phyloP scores from a whole-genome alignment of 768 basidiomycete species.

The Russula brevipes region DNA sequence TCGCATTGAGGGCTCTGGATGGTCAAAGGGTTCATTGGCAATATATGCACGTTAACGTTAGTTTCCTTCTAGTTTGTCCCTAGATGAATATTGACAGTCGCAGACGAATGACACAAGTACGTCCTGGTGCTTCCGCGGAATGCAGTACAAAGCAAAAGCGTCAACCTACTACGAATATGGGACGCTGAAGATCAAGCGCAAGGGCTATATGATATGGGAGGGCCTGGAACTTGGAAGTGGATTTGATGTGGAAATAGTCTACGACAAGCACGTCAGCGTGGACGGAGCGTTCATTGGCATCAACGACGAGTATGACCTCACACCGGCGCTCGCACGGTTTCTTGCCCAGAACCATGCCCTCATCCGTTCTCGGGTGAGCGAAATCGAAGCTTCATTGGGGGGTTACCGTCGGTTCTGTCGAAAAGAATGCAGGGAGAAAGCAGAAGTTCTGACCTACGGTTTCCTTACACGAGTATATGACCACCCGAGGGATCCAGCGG shows the following conservation, averaged over 20 bases:
- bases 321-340: constrained; percentile 57
- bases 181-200: constrained; percentile 47
- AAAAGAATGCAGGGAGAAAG: constrained; percentile 49
- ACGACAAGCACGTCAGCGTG: constrained; percentile 46
- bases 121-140: constrained; percentile 41
- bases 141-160: constrained; percentile 48
- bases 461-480: constrained; percentile 62
- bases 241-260: constrained; percentile 56
- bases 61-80: constrained; percentile 16
- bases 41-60: constrained; percentile 52
- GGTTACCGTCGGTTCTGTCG: constrained; percentile 49
- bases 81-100: constrained; percentile 1
- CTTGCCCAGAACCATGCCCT: constrained; percentile 50
- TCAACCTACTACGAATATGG: constrained; percentile 44
- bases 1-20: constrained; percentile 62
- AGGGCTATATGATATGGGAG: constrained; percentile 48
- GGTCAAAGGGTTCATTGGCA: constrained; percentile 59
- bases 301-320: constrained; percentile 60
- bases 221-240: constrained; percentile 61
- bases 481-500: constrained; percentile 42
- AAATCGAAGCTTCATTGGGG: constrained; percentile 44
- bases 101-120: constrained; percentile 47
- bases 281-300: constrained; percentile 55
- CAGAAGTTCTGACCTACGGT: constrained; percentile 49
- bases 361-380: constrained; percentile 40